Conservation (phyloP, 2,329 filamentous ascomycete genomes). For the Cyphellophora europaea region DNA sequence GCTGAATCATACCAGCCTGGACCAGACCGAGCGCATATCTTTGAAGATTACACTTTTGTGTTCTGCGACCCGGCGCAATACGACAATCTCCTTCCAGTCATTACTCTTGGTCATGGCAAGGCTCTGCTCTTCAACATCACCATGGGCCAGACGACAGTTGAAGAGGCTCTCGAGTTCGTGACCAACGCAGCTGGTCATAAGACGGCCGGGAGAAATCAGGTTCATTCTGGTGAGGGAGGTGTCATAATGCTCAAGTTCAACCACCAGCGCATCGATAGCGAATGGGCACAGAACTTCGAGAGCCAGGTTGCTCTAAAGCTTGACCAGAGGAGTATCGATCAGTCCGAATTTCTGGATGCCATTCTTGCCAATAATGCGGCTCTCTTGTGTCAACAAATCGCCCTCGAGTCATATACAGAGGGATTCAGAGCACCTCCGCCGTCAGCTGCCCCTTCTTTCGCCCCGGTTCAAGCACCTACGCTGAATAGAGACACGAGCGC, state of each 20-base stretch:
- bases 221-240: constrained; percentile 53
- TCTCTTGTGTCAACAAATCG: constrained; percentile 58
- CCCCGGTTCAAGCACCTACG: too few species aligned
- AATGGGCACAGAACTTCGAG: constrained; percentile 64
- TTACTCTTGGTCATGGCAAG: constrained; percentile 76
- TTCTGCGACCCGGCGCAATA: constrained; percentile 72
- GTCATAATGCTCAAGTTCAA: constrained; percentile 71
- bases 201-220: constrained; percentile 53
- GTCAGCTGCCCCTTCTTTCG: constrained; percentile 9
- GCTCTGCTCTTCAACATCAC: constrained; percentile 57
- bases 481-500: neutral
- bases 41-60: constrained; percentile 80
- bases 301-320: constrained; percentile 60
- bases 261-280: constrained; percentile 45
- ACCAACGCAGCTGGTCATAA: constrained; percentile 67
- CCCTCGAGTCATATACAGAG: constrained; percentile 33
- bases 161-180: constrained; percentile 71
- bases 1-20: constrained; percentile 66
- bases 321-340: constrained; percentile 74
- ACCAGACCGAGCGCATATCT: constrained; percentile 56
- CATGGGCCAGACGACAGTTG: constrained; percentile 54
- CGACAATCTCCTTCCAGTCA: constrained; percentile 62
- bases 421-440: constrained; percentile 10
- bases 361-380: constrained; percentile 74
- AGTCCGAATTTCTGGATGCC: constrained; percentile 84